These are phyloP conservation scores for Dictyostelium brefeldianum DNA, from an alignment of 78 protist species.

Conservation along the genomic window DNA sequence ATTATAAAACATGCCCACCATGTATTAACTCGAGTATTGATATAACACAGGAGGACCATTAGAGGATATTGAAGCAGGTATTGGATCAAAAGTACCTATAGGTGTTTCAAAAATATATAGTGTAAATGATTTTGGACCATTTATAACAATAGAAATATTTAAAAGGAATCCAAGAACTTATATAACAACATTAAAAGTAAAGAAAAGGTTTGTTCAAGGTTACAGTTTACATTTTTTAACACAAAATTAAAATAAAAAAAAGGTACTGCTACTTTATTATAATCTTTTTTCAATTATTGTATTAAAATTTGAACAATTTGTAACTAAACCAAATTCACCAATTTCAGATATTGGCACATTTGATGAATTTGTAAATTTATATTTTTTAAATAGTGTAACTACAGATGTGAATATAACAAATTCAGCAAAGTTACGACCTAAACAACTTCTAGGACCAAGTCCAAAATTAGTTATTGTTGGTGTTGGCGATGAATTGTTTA, in stretches of 20 bases:
- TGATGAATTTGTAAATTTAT: neutral
- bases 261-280: no score
- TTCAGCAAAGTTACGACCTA: conserved; percentile 12
- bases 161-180: conserved; percentile 4
- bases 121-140: conserved; percentile 6
- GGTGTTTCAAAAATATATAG: neutral
- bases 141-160: neutral
- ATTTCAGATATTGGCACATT: neutral
- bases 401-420: neutral
- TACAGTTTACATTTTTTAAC: conserved; percentile 1
- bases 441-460: conserved; percentile 4
- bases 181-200: conserved; percentile 9
- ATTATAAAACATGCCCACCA: neutral
- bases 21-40: neutral
- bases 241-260: neutral
- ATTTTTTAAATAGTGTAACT: neutral
- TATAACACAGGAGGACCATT: neutral
- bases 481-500: neutral
- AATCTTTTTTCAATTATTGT: neutral
- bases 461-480: neutral
- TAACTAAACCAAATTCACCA: neutral
- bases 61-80: conserved; percentile 11
- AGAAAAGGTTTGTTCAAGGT: neutral
- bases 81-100: neutral
- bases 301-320: neutral